These are phyloP conservation scores for Fusarium virguliforme DNA, from an alignment of 2,329 filamentous ascomycete species.

Conservation along the genomic window DNA sequence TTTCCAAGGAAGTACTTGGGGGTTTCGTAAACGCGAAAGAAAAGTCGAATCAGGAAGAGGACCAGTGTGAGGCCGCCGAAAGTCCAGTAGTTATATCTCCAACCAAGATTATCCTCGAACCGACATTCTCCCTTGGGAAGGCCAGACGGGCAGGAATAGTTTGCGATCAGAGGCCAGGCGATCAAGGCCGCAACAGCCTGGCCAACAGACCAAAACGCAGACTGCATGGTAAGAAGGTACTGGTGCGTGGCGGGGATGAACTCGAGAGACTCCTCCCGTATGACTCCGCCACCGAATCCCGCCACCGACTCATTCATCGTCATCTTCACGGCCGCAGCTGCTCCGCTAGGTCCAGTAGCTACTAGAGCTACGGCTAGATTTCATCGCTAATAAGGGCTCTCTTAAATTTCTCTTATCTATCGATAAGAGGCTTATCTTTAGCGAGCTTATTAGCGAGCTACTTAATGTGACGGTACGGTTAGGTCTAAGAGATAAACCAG, in stretches of 20 bases:
- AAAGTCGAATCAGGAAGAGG: slow-evolving; percentile 16
- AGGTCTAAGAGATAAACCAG: no score
- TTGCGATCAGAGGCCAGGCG: slow-evolving; percentile 57
- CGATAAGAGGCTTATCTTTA: no score
- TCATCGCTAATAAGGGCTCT: no score
- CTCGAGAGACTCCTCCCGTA: no score
- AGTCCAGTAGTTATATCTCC: slow-evolving; percentile 50
- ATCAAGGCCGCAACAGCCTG: slow-evolving; percentile 59
- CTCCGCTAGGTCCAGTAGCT: no score
- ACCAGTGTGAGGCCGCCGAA: slow-evolving; percentile 15
- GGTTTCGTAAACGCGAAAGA: slow-evolving; percentile 29
- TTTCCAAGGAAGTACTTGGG: slow-evolving; percentile 37
- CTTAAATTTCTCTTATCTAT: no score
- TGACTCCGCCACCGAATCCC: no score
- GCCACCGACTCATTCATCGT: no score
- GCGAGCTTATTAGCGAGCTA: no score
- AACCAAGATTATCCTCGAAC: slow-evolving; percentile 62
- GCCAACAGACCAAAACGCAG: slow-evolving; percentile 65
- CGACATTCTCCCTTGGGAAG: slow-evolving; percentile 44
- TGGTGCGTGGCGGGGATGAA: slow-evolving; percentile 62
- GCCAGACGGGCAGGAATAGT: slow-evolving; percentile 54
- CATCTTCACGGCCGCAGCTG: no score
- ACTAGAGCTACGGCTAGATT: no score
- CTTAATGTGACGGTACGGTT: no score
- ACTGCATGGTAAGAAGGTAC: slow-evolving; percentile 60